These are phyloP conservation scores for Ballota nigra DNA, from an alignment of 257 asterid genomes.

Conservation along the genomic window DNA sequence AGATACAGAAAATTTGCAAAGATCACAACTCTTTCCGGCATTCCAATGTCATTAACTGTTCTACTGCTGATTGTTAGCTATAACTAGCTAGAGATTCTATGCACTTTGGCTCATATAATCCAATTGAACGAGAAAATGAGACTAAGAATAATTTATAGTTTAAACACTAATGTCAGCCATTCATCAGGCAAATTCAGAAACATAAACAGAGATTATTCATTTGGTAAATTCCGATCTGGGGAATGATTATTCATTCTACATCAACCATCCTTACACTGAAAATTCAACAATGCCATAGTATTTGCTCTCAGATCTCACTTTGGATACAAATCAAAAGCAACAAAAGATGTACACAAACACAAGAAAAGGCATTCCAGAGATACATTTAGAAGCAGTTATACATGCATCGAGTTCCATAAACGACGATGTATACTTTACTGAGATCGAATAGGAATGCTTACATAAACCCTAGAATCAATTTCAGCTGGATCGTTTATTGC, in stretches of 20 bases:
- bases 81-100: not conserved
- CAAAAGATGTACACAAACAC: not conserved
- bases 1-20: constrained; percentile 15
- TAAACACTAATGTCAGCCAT: not conserved
- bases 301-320: constrained; percentile 32
- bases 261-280: not conserved
- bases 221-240: not conserved
- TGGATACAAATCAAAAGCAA: constrained; percentile 2
- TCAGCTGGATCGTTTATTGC: constrained; percentile 35
- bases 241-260: constrained; percentile 1
- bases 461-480: constrained; percentile 23
- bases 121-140: constrained; percentile 13
- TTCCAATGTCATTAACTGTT: constrained; percentile 18
- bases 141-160: not conserved
- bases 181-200: constrained; percentile 18
- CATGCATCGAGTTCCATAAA: constrained; percentile 26
- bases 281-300: constrained; percentile 23
- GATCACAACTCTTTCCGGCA: not conserved
- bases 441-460: not conserved
- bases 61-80: constrained; percentile 2
- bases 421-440: not conserved
- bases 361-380: constrained; percentile 21
- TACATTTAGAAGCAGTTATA: not conserved
- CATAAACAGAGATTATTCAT: not conserved
- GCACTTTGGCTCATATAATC: not conserved